Percentiles rank a stretch among this genome's conserved stretches.
Evolutionary conservation across 305 asterid species (phyloP).

Genomic region (Withania somnifera): DNA sequence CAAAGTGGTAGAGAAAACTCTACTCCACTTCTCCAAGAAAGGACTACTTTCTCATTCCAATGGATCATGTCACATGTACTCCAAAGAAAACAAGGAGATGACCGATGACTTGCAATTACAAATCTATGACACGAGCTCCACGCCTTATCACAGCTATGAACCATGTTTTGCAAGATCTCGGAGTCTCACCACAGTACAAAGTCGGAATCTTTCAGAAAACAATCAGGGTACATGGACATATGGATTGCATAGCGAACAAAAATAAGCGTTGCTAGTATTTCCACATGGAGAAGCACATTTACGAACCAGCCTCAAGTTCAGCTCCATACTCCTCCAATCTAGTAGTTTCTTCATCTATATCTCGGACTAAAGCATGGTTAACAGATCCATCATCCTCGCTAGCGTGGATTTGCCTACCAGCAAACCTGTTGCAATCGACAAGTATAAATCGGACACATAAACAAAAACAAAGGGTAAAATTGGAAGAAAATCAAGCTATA

Average conservation of each 20-base stretch:
- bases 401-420: conserved; percentile 65
- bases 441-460: background rate
- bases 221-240: background rate
- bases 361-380: conserved; percentile 70
- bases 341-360: conserved; percentile 74
- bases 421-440: conserved; percentile 43
- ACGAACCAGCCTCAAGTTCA: conserved; percentile 61
- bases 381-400: conserved; percentile 76
- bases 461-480: background rate
- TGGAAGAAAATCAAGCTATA: background rate
- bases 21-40: background rate
- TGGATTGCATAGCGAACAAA: background rate
- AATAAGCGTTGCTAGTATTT: background rate
- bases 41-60: background rate
- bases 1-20: background rate
- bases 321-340: conserved; percentile 81
- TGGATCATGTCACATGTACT: background rate
- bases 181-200: background rate
- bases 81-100: background rate
- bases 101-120: background rate
- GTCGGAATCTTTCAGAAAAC: background rate
- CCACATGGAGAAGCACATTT: background rate
- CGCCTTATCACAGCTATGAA: background rate
- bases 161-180: background rate
- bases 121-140: background rate